Evolutionary conservation across 768 basidiomycete species (phyloP), one percentile per base, ranked within the genome.

Genomic region (Mycena pura): DNA sequence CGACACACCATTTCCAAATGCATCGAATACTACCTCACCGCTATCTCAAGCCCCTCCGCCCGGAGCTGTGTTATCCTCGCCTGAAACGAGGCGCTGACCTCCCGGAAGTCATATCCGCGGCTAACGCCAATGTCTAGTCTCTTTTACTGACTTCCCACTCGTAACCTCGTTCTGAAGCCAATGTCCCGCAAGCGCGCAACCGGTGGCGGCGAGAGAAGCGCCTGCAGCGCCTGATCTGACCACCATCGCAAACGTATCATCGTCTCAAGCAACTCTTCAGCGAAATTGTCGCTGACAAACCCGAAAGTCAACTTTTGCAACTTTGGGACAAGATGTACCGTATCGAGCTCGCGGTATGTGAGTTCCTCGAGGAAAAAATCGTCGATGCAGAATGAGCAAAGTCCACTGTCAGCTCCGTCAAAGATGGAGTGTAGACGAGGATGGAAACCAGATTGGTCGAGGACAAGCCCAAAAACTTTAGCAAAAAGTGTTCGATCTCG

Each of bases 211-310:
- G 29, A 5, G 15, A 46, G 9, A 3, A 47, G 27, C 11, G 57
- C 36, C 17, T 19, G n/a, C 2, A 50, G 19, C 6, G 21, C 39
- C 19, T 40, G 48, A 19, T 41, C 48, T 9, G 47, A 13, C 57
- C 57, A 59, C 57, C 57, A 59, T 10, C 57, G 47, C 10, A 48
- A 59, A 11, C 9, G 40, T 10, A 51, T 14, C 48, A 51, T 49
- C 5, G n/a, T 48, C 9, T 25, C 13, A 13, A 59, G 28, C 2
- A 3, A 3, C 22, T 43, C 14, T 22, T 49, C 47, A 25, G 5
- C 21, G 57, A 40, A 49, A 1, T 13, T 3, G 3, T 48, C 36
- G 4, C 46, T 11, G 3, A 29, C 27, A 2, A 14, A 3, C 3
- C 11, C 5, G 5, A 58, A 4, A 4, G 5, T n/a, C 10, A 58